Base-by-base conservation (phyloP, 2,329 filamentous ascomycete genomes). In the Paramyrothecium sp. region DNA sequence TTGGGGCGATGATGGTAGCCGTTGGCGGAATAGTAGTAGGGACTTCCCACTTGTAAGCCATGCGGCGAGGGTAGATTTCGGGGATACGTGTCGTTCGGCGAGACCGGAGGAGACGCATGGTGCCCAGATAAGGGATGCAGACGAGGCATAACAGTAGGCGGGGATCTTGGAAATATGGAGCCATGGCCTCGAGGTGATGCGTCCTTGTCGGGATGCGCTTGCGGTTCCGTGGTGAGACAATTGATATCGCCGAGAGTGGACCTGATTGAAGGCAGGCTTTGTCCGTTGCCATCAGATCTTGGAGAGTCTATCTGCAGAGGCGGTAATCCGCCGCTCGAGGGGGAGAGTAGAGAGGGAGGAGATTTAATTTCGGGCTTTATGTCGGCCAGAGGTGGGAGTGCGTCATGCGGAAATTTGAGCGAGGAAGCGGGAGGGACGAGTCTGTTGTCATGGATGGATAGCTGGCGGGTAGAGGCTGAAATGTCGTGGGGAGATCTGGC, bases 51-150 rank as follows among this genome's bases (percentile, higher is more conserved):
- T n/a, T 74, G 65, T 8, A 78, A 58, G 3, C 75, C 74, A 49
- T 75, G 74, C 3, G 82, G 81, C 10, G 82, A 84, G 4, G 76
- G 73, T 16, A 82, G 72, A 41, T 76, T 76, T 58, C 73, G 71
- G n/a, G 71, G 68, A 58, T 76, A 81, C 19, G 66, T 68, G 19
- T 83, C 79, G 54, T 78, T 75, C 17, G 81, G 79, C 3, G 81
- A 85, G 16, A 79, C 73, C 2, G 81, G 81, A 12, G 82, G 79
- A 20, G 81, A 74, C 20, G 65, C 59, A 57, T 69, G 68, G 33
- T 61, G 63, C 12, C 61, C 60, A 10, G 69, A 53, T 47, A 75
- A 65, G 13, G 67, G 64, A 38, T 69, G 67, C 60, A 69, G 71
- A 58, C 63, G 72, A 53, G 62, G 67, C 41, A 67, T 69, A 54